Conservation (phyloP, 306 rosid genomes). For the Cicer cuneatum region DNA sequence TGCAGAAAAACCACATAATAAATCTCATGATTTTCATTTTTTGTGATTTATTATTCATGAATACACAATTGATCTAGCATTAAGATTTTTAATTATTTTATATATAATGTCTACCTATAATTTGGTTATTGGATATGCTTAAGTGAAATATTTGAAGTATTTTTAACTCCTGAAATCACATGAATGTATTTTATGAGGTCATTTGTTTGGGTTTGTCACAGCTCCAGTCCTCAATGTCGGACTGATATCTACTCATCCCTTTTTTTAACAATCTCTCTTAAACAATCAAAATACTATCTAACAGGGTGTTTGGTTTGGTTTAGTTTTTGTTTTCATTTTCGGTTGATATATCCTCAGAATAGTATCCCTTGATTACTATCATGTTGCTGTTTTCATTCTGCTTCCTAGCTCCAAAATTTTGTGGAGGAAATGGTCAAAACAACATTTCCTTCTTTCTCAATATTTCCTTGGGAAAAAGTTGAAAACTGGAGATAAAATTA, state of each 20-base stretch:
- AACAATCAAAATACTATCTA: conserved; percentile 20
- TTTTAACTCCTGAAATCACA: conserved; percentile 5
- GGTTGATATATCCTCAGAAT: too few species aligned
- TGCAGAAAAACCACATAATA: conserved; percentile 2
- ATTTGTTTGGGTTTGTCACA: conserved; percentile 2
- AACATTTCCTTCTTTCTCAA: background rate
- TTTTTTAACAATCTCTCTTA: conserved; percentile 12
- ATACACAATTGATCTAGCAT: too few species aligned
- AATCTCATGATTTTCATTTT: too few species aligned
- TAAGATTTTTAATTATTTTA: background rate
- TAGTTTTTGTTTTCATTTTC: background rate
- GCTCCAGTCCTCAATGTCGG: conserved; percentile 4
- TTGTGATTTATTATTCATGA: too few species aligned
- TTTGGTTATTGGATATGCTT: background rate
- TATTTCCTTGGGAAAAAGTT: conserved; percentile 11
- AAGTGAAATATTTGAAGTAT: conserved; percentile 7
- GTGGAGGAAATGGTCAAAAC: conserved; percentile 16
- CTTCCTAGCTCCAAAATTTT: background rate
- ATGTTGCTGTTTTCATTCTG: background rate
- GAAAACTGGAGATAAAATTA: conserved; percentile 6
- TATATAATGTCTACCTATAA: background rate
- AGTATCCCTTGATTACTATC: background rate
- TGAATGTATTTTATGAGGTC: conserved; percentile 6
- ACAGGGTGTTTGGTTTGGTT: conserved; percentile 2
- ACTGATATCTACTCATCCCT: background rate